Base-by-base conservation (phyloP, 2,329 filamentous ascomycete genomes). In the Xylaria multiplex region DNA sequence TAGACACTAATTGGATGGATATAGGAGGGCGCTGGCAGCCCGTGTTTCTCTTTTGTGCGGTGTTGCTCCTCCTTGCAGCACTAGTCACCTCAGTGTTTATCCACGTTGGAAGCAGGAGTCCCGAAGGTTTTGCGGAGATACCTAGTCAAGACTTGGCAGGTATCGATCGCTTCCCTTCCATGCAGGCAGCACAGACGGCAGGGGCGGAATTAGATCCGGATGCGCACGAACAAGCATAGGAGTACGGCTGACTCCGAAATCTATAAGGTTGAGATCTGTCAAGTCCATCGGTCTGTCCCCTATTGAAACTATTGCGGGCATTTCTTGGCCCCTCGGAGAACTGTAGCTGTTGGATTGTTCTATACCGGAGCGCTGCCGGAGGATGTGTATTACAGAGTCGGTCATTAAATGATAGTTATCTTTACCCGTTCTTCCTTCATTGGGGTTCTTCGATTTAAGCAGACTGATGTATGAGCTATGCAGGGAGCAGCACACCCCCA, bases 21-120 rank as follows among this genome's bases (percentile, higher is more conserved):
- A 48, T 58, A 70, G 70, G 24, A 30, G 68, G 67, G 1, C 67
- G 72, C 53, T 68, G 66, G 54, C 65, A 69, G 24, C 49, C 66
- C 0, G 62, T 75, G 0, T 75, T 76, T 49, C 9, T 71, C 27
- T 59, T 72, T 8, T 76, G 70, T 49, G 72, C 71, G 2, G 64
- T 22, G 2, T 42, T 75, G 22, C 70, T 75, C 16, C 50, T 75
- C 4, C 32, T 69, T 8, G 73, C 74, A 9, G 69, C 69, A 11
- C 19, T 74, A 8, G 68, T 66, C n/a, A 63, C 59, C 6, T 32
- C 42, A 13, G 43, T 57, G 35, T 61, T 57, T 52, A 52, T 65
- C 30, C 32, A 61, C 14, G 48, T 50, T 37, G 48, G 49, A 19
- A 54, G 37, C 6, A 16, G n/a, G 14, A 43, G 27, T 13, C 53